Base-by-base conservation (phyloP, 108 stramenopile genomes). In the Skeletonema potamos region DNA sequence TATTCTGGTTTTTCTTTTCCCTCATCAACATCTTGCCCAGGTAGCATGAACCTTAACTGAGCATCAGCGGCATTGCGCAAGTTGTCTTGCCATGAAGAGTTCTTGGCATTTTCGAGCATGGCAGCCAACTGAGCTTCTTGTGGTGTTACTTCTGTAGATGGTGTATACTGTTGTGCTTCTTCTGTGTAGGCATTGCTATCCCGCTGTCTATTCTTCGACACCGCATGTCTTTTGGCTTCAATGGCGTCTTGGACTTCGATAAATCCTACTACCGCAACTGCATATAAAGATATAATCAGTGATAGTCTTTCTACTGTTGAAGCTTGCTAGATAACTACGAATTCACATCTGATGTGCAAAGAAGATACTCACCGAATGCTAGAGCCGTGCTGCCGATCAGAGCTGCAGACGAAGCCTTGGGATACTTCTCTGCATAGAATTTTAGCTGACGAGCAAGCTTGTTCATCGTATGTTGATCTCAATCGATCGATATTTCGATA, bases 101-200 rank as follows among this genome's bases (percentile, higher is more conserved):
- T 54, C 74, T 83, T 83, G 7, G 86, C 86, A 76, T 85, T 81
- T 59, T 85, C 79, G 3, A 85, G 26, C 86, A 87, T 87, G 27
- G 86, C 86, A 17, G 59, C 51, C 51, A 87, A 58, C 54, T 76
- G 62, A 6, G 86, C 86, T 30, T 81, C 82, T 20, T 84, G 76
- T 30, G 39, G n/a, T 7, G 72, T 73, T 68, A 81, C 72, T 18
- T 7, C 9, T 6, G 30, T 17, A 2, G 58, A 59, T 33, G 30
- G 30, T 8, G 58, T 22, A 22, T 18, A 51, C 9, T 51, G 20
- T 51, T 24, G 20, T 51, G 22, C 1, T 9, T 51, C 58, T 4
- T 59, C 58, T 30, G 29, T 2, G 58, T 59, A 58, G 28, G 54
- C 8, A 26, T 58, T 6, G 30, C 5, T 15, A 1, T n/a, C 15